Base-by-base conservation (phyloP, 257 asterid species). In the Solanum raphanifolium region DNA sequence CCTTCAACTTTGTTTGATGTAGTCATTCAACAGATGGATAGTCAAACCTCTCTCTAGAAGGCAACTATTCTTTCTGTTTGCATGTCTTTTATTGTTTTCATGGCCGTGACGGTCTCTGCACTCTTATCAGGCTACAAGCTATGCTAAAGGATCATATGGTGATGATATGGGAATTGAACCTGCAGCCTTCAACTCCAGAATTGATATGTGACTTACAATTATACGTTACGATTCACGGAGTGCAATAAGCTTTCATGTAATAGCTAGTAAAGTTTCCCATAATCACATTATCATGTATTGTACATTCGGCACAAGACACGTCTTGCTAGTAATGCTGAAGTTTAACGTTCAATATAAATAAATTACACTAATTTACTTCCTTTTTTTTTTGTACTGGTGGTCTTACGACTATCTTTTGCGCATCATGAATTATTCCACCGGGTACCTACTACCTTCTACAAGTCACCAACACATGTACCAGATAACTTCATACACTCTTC, bases 101-200 rank as follows among this genome's bases (percentile, higher is more conserved):
- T 92, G 68, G 90, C 93, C 83, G 78, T 90, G 58, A 94, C 91
- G 69, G 84, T 87, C 75, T 87, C 89, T 69, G 94, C 92, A 81
- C 90, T 92, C 86, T 76, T 95, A 87, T 95, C 98, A 52, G 96
- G 97, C 74, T 93, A 94, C 91, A 93, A 88, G 88, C 86, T 95
- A 21, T 95, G 94, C 86, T 94, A 94, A 90, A 95, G 98, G 88
- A 91, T 95, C 75, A 92, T 90, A 75, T 94, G 94, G 96, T 94
- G 88, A 92, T 87, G 62, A 73, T 58, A 34, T 87, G 60, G 84
- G 23, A 76, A 41, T 76, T 76, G 23, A n/a, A 69, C 25, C 20
- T 18, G 32, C n/a, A 58, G 58, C 23, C 46, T 36, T 13, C 85
- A 52, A 81, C 65, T 79, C 68, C 34, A 76, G n/a, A 55, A 76